Evolutionary conservation across 73 alveolate genomes (phyloP), one percentile per base, ranked within the genome.

Genomic region (Tetrahymena thermophila): DNA sequence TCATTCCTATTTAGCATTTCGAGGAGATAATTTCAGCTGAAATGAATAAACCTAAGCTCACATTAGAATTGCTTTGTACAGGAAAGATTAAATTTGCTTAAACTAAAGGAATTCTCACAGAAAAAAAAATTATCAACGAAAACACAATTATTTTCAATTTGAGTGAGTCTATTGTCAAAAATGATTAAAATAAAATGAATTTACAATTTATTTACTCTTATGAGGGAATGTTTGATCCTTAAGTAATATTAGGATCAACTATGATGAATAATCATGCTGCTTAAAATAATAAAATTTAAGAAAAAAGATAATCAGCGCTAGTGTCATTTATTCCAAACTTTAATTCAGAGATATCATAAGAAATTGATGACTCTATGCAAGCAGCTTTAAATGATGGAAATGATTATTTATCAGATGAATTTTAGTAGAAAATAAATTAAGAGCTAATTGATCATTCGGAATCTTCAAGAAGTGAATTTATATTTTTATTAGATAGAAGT

Each of bases 401-500:
- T 23, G 42, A 93, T 15, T 28, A 44, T 35, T 35, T 19, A 28
- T 17, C 84, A 11, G 71, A 93, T 21, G 94, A 95, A 28, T 85
- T 58, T 42, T 35, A 95, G 55, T 23, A 40, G 37, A 31, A 85
- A 16, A 28, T 50, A 35, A 95, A 35, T 31, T 31, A 17, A 71
- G 89, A 71, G 31, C 17, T 71, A 31, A 25, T n/a, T 28, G 89
- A 71, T 31, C 35, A 71, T n/a, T 71, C n/a, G 21, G 37, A 71
- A 28, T 71, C 89, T 31, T 71, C 89, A 35, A 94, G 28, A 50
- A 98, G 98, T 35, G 98, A 96, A 55, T 98, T 96, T 94, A 93
- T 98, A 44, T 98, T 98, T 94, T 57, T 98, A 35, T 40, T 98
- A 31, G 99, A 98, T 96, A 96, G 99, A 96, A 97, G 99, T 94